phyloP scores from a whole-genome alignment of 2,329 filamentous ascomycete species.

The Ophiocordyceps camponoti-saundersi region DNA sequence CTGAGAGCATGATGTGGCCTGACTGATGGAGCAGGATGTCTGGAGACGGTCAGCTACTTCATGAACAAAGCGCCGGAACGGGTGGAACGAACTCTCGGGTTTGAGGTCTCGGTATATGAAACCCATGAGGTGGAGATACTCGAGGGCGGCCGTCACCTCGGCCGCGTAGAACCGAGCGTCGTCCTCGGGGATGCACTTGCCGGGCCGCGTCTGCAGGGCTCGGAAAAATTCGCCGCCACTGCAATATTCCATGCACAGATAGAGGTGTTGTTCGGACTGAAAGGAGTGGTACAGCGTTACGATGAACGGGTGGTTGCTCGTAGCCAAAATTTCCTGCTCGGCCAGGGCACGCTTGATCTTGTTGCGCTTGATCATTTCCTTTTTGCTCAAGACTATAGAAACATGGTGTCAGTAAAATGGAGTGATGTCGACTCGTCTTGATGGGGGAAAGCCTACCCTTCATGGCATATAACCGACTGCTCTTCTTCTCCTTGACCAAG shows the following conservation, averaged over 20 bases:
- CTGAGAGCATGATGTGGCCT: conserved; percentile 98
- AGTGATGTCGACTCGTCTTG: not conserved
- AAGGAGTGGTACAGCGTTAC: conserved; percentile 98
- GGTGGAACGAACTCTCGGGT: conserved; percentile 67
- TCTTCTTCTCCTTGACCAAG: conserved; percentile 95
- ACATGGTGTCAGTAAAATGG: not conserved
- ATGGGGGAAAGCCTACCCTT: conserved; percentile 48
- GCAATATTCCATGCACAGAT: conserved; percentile 99
- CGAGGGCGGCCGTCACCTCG: conserved; percentile 88
- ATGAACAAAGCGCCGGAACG: not conserved
- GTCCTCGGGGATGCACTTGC: conserved; percentile 94
- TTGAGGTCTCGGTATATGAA: conserved; percentile 98
- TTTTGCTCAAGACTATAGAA: conserved; percentile 81
- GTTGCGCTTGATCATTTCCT: conserved; percentile 99
- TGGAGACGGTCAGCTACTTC: conserved; percentile 17
- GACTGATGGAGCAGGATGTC: conserved; percentile 96
- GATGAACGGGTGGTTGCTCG: conserved; percentile 97
- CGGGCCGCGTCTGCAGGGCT: conserved; percentile 85
- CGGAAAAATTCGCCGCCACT: conserved; percentile 97
- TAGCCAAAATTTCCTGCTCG: conserved; percentile 94
- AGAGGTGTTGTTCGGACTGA: conserved; percentile 95
- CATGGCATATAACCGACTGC: conserved; percentile 88
- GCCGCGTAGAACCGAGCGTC: conserved; percentile 95
- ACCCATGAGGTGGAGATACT: conserved; percentile 96
- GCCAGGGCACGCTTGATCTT: conserved; percentile 98